phyloP scores from a whole-genome alignment of 805 yeast genomes.

The Pichia membranifaciens region DNA sequence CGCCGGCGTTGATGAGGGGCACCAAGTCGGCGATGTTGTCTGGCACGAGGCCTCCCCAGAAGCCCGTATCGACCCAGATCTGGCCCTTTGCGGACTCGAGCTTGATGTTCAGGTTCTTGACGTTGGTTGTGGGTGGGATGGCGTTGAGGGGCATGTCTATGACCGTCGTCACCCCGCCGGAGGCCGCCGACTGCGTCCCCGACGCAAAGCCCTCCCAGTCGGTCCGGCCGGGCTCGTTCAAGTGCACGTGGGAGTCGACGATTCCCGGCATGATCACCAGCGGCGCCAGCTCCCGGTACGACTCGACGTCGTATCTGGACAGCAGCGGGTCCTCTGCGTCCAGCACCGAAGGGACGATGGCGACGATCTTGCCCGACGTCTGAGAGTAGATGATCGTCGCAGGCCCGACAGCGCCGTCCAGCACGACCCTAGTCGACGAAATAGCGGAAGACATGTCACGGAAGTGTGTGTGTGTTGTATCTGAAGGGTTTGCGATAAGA shows the following conservation, averaged over 20 bases:
- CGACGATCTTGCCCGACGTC: slow-evolving; percentile 52
- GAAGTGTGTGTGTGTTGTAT: no score
- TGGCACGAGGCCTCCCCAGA: slow-evolving; percentile 96
- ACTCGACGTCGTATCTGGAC: slow-evolving; percentile 34
- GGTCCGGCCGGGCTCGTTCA: slow-evolving; percentile 96
- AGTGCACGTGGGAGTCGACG: slow-evolving; percentile 89
- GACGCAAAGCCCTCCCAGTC: slow-evolving; percentile 99
- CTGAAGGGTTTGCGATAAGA: no score
- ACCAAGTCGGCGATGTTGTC: slow-evolving; percentile 60
- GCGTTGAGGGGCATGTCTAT: slow-evolving; percentile 96
- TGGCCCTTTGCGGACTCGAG: slow-evolving; percentile 73
- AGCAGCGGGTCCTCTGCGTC: slow-evolving; percentile 36
- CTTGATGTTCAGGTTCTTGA: slow-evolving; percentile 68
- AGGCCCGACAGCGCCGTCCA: slow-evolving; percentile 40
- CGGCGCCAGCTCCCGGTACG: slow-evolving; percentile 55
- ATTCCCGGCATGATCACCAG: slow-evolving; percentile 77
- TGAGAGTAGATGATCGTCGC: slow-evolving; percentile 64
- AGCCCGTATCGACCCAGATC: slow-evolving; percentile 89
- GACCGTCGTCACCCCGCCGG: slow-evolving; percentile 95
- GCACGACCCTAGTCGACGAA: slow-evolving; percentile 52
- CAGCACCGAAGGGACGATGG: slow-evolving; percentile 39
- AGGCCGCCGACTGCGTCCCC: slow-evolving; percentile 90
- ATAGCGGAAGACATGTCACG: slow-evolving; percentile 50
- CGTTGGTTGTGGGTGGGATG: slow-evolving; percentile 88
- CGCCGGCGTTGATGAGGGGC: slow-evolving; percentile 80